phyloP scores from a whole-genome alignment of 805 yeast species.

The Candida corydali region DNA sequence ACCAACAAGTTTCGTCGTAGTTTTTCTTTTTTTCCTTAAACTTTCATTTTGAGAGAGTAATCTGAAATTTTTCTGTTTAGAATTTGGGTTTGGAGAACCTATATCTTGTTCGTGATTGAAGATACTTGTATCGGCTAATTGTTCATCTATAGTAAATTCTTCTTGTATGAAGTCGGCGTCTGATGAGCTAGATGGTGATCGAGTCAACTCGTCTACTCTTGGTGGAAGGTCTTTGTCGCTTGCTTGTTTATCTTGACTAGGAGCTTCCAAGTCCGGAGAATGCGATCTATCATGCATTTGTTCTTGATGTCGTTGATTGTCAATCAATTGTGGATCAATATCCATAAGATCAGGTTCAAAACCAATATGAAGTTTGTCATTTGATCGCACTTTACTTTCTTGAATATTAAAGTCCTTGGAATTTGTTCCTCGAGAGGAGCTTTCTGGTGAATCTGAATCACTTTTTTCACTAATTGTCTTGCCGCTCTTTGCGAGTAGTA shows the following conservation, averaged over 20 bases:
- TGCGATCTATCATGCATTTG: no score
- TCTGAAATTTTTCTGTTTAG: background rate
- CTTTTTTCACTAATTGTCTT: background rate
- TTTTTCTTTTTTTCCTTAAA: background rate
- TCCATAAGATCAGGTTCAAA: background rate
- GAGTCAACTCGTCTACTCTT: background rate
- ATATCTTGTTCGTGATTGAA: background rate
- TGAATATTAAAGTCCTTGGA: background rate
- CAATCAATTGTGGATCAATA: background rate
- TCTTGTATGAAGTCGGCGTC: slow-evolving; percentile 1
- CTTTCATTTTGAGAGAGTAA: background rate
- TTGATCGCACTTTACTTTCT: background rate
- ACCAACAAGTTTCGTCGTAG: background rate
- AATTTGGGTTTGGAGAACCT: background rate
- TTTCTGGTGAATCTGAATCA: background rate
- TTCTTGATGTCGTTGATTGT: background rate
- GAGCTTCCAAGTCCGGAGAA: no score
- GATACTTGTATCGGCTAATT: slow-evolving; percentile 1
- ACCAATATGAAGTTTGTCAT: background rate
- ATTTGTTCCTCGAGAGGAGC: background rate
- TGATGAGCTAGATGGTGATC: background rate
- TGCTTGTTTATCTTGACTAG: no score
- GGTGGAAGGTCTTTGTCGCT: no score
- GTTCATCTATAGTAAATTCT: slow-evolving; percentile 4
- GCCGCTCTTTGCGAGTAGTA: slow-evolving; percentile 17